Percentiles rank a stretch among this genome's conserved stretches.
These are phyloP conservation scores for Lactarius trivialis DNA, from an alignment of 768 basidiomycete species.

Conservation along the genomic window DNA sequence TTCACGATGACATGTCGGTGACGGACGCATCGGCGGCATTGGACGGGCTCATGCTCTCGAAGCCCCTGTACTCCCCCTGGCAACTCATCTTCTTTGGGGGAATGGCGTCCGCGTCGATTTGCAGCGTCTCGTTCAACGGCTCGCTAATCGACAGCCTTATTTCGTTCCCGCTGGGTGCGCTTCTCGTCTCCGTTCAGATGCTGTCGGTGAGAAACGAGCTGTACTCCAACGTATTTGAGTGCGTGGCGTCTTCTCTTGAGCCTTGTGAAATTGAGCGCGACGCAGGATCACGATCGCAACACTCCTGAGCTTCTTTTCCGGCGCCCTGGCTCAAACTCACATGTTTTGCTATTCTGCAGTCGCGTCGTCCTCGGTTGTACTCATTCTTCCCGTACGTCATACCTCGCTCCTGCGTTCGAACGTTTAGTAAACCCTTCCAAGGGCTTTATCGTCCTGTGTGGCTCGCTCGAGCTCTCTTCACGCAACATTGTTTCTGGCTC, in stretches of 20 bases:
- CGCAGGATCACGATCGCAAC: slow-evolving; percentile 71
- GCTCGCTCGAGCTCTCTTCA: slow-evolving; percentile 71
- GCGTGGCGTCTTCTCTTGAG: slow-evolving; percentile 22
- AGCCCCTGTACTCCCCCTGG: slow-evolving; percentile 54
- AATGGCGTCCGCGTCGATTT: slow-evolving; percentile 69
- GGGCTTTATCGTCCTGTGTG: slow-evolving; percentile 66
- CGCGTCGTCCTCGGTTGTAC: slow-evolving; percentile 67
- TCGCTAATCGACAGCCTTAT: slow-evolving; percentile 72
- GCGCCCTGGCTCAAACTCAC: slow-evolving; percentile 61
- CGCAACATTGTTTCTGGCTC: slow-evolving; percentile 81
- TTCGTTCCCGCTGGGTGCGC: slow-evolving; percentile 66
- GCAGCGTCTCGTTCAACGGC: slow-evolving; percentile 64
- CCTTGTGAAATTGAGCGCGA: background rate
- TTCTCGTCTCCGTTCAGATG: slow-evolving; percentile 68
- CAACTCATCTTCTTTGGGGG: slow-evolving; percentile 67
- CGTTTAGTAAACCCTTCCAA: slow-evolving; percentile 13
- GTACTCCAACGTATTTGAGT: slow-evolving; percentile 77
- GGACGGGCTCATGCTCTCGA: slow-evolving; percentile 65
- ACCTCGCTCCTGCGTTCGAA: background rate
- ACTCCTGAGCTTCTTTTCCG: slow-evolving; percentile 71
- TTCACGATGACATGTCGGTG: slow-evolving; percentile 75
- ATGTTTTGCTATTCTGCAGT: slow-evolving; percentile 77
- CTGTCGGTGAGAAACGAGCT: slow-evolving; percentile 69
- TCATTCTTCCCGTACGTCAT: slow-evolving; percentile 63
- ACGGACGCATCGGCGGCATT: slow-evolving; percentile 63